Percentiles rank a stretch among this genome's conserved stretches.
Evolutionary conservation across 768 basidiomycete genomes (phyloP).

Genomic region (Rhizopogon vulgaris): DNA sequence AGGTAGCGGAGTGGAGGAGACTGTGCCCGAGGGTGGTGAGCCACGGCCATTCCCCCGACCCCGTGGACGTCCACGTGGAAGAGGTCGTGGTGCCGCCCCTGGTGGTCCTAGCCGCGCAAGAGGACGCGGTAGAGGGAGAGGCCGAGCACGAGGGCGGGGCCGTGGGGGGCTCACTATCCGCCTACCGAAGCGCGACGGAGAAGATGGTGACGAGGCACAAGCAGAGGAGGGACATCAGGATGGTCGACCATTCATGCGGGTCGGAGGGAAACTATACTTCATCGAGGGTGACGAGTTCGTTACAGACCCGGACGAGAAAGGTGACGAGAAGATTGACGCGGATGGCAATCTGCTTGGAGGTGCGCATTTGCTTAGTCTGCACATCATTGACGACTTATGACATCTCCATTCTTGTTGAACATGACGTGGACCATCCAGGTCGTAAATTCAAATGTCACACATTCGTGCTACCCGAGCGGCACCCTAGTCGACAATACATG

Average conservation of each 20-base stretch:
- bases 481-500: conserved; percentile 84
- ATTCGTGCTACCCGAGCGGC: conserved; percentile 79
- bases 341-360: conserved; percentile 82
- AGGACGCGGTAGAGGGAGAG: conserved; percentile 33
- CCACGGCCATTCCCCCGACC: conserved; percentile 25
- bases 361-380: conserved; percentile 27
- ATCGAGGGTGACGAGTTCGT: conserved; percentile 89
- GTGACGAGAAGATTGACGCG: conserved; percentile 87
- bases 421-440: conserved; percentile 37
- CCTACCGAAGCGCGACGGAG: conserved; percentile 22
- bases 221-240: conserved; percentile 31
- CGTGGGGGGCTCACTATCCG: conserved; percentile 23
- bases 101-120: conserved; percentile 29
- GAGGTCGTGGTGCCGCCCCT: conserved; percentile 26
- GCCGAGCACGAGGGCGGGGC: conserved; percentile 34
- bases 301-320: conserved; percentile 77
- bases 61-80: conserved; percentile 33
- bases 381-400: background rate
- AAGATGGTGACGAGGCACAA: conserved; percentile 36
- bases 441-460: conserved; percentile 86
- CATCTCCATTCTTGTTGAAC: background rate
- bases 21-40: conserved; percentile 29
- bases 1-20: conserved; percentile 25
- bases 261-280: conserved; percentile 68
- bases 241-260: conserved; percentile 66